A percentile compares a stretch with the other conserved stretches of the same genome.
Evolutionary conservation across 768 basidiomycete genomes (phyloP).

Genomic region (Pisolithus albus): DNA sequence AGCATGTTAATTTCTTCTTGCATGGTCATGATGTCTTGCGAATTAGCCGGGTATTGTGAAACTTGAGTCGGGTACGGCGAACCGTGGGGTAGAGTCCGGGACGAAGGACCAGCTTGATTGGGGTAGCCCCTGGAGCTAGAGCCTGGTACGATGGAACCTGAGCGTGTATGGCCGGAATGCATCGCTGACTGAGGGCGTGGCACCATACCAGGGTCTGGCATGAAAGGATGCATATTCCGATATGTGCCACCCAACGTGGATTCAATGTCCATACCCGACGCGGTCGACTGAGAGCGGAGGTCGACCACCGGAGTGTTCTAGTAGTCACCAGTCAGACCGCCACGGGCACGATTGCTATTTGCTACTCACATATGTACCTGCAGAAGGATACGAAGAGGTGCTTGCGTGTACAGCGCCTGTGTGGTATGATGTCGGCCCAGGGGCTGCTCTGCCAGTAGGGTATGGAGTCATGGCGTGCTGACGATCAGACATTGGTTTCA

Average conservation of each 20-base stretch:
- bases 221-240: slow-evolving; percentile 9
- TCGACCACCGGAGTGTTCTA: slow-evolving; percentile 18
- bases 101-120: slow-evolving; percentile 13
- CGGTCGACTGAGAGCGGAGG: slow-evolving; percentile 27
- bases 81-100: slow-evolving; percentile 6
- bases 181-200: slow-evolving; percentile 17
- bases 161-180: slow-evolving; percentile 16
- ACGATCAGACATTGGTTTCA: slow-evolving; percentile 27
- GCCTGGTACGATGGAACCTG: slow-evolving; percentile 11
- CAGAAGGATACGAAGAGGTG: slow-evolving; percentile 20
- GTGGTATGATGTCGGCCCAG: slow-evolving; percentile 25
- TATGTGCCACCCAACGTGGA: slow-evolving; percentile 52
- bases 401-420: slow-evolving; percentile 36
- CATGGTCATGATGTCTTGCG: slow-evolving; percentile 1
- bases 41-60: slow-evolving; percentile 1
- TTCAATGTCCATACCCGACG: slow-evolving; percentile 38
- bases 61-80: slow-evolving; percentile 4
- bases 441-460: slow-evolving; percentile 17
- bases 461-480: slow-evolving; percentile 10
- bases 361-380: slow-evolving; percentile 31
- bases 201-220: slow-evolving; percentile 20
- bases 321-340: slow-evolving; percentile 12
- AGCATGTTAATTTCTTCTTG: slow-evolving; percentile 52
- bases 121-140: slow-evolving; percentile 15
- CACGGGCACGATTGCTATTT: slow-evolving; percentile 14